Base-by-base conservation (phyloP, 2,329 filamentous ascomycete species). In the Phaeosphaeriaceae sp. region DNA sequence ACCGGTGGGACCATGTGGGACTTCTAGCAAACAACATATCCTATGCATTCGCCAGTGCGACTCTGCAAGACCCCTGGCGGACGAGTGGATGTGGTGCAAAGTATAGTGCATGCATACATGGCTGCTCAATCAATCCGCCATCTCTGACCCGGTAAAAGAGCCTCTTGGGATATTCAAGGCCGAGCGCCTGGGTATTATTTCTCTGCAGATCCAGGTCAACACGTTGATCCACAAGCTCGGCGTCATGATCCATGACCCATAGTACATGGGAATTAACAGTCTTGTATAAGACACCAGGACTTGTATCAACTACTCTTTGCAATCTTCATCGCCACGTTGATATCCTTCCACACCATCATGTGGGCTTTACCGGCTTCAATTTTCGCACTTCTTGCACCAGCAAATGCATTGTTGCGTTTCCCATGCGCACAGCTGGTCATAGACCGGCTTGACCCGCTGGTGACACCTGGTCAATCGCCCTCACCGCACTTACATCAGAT, bases 401-500 rank as follows among this genome's bases (percentile, higher is more conserved):
- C 27, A 17, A 58, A 60, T 42, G 67, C 69, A 17, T 53, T 70
- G 25, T 44, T 72, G 22, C 64, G 68, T 11, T 72, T 71, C 49
- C 64, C 62, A 53, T 72, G 67, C 51, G 65, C 64, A 15, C 68
- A 69, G 46, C 57, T 72, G 9, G 65, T 68, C 22, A 67, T 66
- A 19, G 64, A 71, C 27, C 57, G 67, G 1, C 48, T 70, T 7
- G 69, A 72, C 42, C 69, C 69, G 5, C 48, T 72, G 44, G 68
- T 71, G 19, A 68, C 62, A 6, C 69, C 69, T 2, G 68, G 68
- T 5, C 52, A 55, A 24, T 58, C 60, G 20, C 69, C 69, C 10
- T 69, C 68, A 3, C 67, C 68, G 1, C 68, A 72, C 56, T 33
- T 70, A 4, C 69, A 71, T 54, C 68, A 72, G 47, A 67, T 72